These are phyloP conservation scores for Jimgerdemannia lactiflua DNA, from an alignment of 192 early-diverging fungal genomes.

Conservation along the genomic window DNA sequence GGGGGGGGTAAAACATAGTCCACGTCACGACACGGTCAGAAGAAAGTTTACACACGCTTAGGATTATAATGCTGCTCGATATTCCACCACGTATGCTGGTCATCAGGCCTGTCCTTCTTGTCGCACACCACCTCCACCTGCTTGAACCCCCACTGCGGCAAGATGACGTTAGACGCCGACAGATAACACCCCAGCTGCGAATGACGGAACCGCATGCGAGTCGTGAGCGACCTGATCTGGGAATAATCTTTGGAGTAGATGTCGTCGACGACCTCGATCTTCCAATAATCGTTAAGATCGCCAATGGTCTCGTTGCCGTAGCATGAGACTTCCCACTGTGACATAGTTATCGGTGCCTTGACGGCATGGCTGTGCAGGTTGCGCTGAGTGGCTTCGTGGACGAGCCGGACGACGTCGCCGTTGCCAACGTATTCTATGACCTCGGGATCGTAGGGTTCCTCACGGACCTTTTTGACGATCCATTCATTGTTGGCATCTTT, in stretches of 20 bases:
- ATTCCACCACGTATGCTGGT: constrained; percentile 88
- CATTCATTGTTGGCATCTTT: constrained; percentile 95
- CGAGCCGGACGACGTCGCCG: constrained; percentile 81
- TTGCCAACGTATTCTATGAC: constrained; percentile 61
- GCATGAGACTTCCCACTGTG: constrained; percentile 84
- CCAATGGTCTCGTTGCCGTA: constrained; percentile 76
- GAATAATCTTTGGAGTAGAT: constrained; percentile 35
- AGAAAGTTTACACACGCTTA: constrained; percentile 43
- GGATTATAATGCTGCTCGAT: constrained; percentile 85
- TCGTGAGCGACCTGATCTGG: constrained; percentile 69
- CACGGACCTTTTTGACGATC: constrained; percentile 65
- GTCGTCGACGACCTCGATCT: constrained; percentile 78
- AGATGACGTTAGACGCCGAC: constrained; percentile 63
- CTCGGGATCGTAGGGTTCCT: constrained; percentile 14
- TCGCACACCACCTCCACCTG: constrained; percentile 94
- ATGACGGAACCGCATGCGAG: constrained; percentile 82
- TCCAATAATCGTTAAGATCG: constrained; percentile 93
- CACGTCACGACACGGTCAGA: neutral
- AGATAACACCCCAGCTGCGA: constrained; percentile 69
- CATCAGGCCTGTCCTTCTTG: constrained; percentile 49
- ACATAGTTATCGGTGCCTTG: constrained; percentile 68
- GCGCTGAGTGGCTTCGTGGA: constrained; percentile 65
- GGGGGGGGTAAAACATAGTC: neutral
- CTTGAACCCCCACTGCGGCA: constrained; percentile 97
- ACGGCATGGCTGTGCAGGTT: constrained; percentile 89